A percentile compares a stretch with the other conserved stretches of the same genome.
Evolutionary conservation across 2,329 filamentous ascomycete species (phyloP).

Genomic region (Calonectria crousiana): DNA sequence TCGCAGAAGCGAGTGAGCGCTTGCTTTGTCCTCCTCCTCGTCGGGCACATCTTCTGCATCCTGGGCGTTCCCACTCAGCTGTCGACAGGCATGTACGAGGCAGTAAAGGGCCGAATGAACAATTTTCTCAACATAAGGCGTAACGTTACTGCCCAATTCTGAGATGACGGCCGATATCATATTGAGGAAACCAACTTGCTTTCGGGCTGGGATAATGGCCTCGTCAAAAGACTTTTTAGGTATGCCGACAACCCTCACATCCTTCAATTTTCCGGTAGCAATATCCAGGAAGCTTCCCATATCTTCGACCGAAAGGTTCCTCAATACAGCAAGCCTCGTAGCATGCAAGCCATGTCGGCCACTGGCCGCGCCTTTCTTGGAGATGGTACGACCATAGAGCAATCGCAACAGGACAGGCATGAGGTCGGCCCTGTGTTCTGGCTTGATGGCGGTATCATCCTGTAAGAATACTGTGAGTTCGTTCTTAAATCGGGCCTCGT

Average conservation of each 20-base stretch:
- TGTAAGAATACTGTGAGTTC: conserved; percentile 92
- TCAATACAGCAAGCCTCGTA: conserved; percentile 83
- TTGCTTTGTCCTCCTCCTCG: conserved; percentile 58
- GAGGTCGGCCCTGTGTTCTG: conserved; percentile 77
- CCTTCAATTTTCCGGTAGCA: conserved; percentile 77
- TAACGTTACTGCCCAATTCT: conserved; percentile 81
- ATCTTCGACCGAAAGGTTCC: conserved; percentile 80
- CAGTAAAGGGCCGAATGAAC: conserved; percentile 87
- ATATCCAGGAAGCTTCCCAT: conserved; percentile 87
- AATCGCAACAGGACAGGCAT: conserved; percentile 90
- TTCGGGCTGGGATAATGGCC: conserved; percentile 75
- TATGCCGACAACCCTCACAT: conserved; percentile 69
- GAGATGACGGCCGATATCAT: conserved; percentile 91
- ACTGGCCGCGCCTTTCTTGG: conserved; percentile 80
- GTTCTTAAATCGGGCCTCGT: conserved; percentile 92
- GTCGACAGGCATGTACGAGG: conserved; percentile 76
- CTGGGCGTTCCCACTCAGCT: conserved; percentile 58
- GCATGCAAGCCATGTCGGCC: conserved; percentile 85
- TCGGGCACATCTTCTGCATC: conserved; percentile 53
- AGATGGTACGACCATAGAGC: conserved; percentile 90
- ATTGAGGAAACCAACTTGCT: conserved; percentile 91
- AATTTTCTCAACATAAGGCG: conserved; percentile 75
- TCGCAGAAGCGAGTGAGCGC: conserved; percentile 70
- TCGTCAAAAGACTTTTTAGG: conserved; percentile 65
- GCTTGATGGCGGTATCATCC: conserved; percentile 77